Conservation (phyloP, 768 basidiomycete species). For the Fomitopsis serialis region DNA sequence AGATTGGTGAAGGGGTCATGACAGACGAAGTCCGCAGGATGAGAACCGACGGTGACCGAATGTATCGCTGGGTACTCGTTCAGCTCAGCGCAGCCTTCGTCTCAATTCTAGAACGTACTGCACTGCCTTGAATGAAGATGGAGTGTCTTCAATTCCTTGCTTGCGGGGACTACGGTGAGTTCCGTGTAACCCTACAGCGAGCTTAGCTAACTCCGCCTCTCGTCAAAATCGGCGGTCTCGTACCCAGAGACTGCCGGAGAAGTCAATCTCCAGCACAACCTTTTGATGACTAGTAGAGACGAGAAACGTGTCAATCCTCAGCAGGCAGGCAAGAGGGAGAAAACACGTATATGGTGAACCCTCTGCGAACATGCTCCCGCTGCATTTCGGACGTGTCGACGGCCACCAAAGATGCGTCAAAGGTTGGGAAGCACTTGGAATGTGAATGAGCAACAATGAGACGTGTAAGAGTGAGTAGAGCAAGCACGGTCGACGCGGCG, state of each 20-base stretch:
- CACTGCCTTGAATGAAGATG: slow-evolving; percentile 88
- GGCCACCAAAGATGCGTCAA: neutral
- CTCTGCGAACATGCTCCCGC: slow-evolving; percentile 74
- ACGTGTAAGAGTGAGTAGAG: neutral
- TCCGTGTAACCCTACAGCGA: slow-evolving; percentile 81
- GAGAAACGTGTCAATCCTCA: slow-evolving; percentile 41
- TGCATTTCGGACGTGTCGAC: slow-evolving; percentile 40
- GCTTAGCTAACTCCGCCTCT: neutral
- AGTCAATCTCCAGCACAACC: slow-evolving; percentile 91
- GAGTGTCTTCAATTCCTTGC: slow-evolving; percentile 72
- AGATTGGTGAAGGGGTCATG: slow-evolving; percentile 70
- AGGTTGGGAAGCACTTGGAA: slow-evolving; percentile 5
- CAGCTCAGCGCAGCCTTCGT: neutral
- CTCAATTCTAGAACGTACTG: slow-evolving; percentile 41
- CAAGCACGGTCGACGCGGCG: neutral
- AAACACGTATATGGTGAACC: slow-evolving; percentile 84
- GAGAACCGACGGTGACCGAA: slow-evolving; percentile 65
- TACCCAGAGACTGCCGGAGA: slow-evolving; percentile 83
- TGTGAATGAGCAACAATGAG: neutral
- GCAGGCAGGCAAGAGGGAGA: slow-evolving; percentile 17
- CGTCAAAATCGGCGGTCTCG: slow-evolving; percentile 16
- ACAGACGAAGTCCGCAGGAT: slow-evolving; percentile 73
- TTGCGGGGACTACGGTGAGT: slow-evolving; percentile 81
- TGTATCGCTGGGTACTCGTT: slow-evolving; percentile 49
- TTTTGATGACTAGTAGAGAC: slow-evolving; percentile 92